phyloP scores from a whole-genome alignment of 352 stramenopile genomes.

The Pythium apleroticum region DNA sequence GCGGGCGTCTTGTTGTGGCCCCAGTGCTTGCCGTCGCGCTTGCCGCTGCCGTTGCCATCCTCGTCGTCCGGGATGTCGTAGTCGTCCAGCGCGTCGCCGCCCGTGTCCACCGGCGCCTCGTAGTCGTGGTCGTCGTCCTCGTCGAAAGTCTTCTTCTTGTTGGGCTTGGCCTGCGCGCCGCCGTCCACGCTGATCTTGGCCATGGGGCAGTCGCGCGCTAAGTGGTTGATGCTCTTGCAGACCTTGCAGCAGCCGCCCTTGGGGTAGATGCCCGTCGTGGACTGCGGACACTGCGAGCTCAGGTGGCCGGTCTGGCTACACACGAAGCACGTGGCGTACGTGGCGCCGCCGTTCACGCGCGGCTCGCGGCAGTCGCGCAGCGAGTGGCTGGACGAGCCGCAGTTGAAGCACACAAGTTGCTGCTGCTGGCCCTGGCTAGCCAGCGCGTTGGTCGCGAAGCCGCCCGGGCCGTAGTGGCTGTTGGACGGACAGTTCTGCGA shows the following conservation, averaged over 20 bases:
- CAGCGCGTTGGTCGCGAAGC: conserved; percentile 17
- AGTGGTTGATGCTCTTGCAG: conserved; percentile 78
- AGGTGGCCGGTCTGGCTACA: conserved; percentile 86
- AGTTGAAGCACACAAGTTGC: conserved; percentile 87
- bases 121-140: conserved; percentile 51
- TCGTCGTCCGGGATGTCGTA: conserved; percentile 38
- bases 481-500: conserved; percentile 73
- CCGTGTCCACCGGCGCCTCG: conserved; percentile 16
- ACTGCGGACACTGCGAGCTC: conserved; percentile 84
- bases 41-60: conserved; percentile 30
- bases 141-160: conserved; percentile 83
- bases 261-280: conserved; percentile 86
- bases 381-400: conserved; percentile 63
- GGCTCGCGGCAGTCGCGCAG: conserved; percentile 73
- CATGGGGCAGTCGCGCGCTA: conserved; percentile 81
- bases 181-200: conserved; percentile 68
- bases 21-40: conserved; percentile 27
- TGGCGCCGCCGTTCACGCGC: conserved; percentile 57
- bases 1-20: conserved; percentile 23
- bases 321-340: conserved; percentile 87
- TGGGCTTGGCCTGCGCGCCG: conserved; percentile 48
- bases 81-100: conserved; percentile 56
- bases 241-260: conserved; percentile 90
- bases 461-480: conserved; percentile 13
- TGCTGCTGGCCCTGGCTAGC: conserved; percentile 18